Conservation (phyloP, 1,139 yeast genomes). For the Yamadazyma diospyri region DNA sequence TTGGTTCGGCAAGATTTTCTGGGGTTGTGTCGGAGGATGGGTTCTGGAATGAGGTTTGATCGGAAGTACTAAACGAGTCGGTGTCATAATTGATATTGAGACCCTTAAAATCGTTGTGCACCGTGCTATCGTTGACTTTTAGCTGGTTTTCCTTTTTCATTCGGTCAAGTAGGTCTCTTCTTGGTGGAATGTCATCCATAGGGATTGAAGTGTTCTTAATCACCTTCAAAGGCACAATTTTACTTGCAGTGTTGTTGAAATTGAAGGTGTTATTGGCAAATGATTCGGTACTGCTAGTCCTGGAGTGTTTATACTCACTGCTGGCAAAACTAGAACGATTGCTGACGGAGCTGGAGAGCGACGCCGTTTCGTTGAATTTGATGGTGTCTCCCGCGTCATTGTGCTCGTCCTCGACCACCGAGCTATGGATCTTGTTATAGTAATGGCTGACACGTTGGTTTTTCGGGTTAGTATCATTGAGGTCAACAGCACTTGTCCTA, state of each 20-base stretch:
- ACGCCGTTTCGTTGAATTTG: slow-evolving; percentile 11
- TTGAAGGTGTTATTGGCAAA: slow-evolving; percentile 10
- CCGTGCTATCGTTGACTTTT: slow-evolving; percentile 1
- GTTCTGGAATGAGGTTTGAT: not conserved
- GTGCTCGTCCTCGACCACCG: slow-evolving; percentile 12
- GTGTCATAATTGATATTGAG: slow-evolving; percentile 8
- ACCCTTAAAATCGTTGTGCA: slow-evolving; percentile 5
- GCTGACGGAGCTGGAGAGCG: slow-evolving; percentile 25
- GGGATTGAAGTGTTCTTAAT: slow-evolving; percentile 16
- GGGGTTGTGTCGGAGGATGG: not conserved
- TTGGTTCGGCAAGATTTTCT: slow-evolving; percentile 2
- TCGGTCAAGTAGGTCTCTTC: slow-evolving; percentile 28
- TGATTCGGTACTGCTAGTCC: slow-evolving; percentile 4
- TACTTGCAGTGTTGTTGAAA: slow-evolving; percentile 5
- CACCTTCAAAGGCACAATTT: slow-evolving; percentile 19
- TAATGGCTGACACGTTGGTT: slow-evolving; percentile 26
- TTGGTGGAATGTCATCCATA: slow-evolving; percentile 25
- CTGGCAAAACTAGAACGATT: slow-evolving; percentile 24
- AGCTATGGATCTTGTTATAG: slow-evolving; percentile 27
- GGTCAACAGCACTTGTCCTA: slow-evolving; percentile 7
- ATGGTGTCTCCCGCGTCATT: slow-evolving; percentile 11
- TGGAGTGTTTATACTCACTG: slow-evolving; percentile 8
- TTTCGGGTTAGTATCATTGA: no score
- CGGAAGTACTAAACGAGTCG: no score
- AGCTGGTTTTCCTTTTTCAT: slow-evolving; percentile 8